Evolutionary conservation across 306 rosid species (phyloP).

Genomic region (Acacia melanoxylon): DNA sequence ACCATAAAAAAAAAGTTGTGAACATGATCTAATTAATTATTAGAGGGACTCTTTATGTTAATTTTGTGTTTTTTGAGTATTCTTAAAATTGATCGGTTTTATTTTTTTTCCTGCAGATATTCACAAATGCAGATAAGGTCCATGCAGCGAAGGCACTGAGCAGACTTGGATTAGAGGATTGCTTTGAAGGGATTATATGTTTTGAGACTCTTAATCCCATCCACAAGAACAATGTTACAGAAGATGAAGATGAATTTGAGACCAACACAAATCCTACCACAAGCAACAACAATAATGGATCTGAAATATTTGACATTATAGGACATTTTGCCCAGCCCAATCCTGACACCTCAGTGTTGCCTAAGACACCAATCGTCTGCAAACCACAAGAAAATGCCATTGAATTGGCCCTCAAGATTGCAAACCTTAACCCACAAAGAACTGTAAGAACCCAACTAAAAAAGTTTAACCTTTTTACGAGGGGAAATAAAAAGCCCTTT

Average conservation of each 20-base stretch:
- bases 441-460: slow-evolving; percentile 54
- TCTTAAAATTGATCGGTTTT: background rate
- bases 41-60: background rate
- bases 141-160: slow-evolving; percentile 76
- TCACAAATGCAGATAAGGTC: slow-evolving; percentile 87
- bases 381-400: slow-evolving; percentile 77
- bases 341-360: slow-evolving; percentile 43
- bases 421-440: slow-evolving; percentile 79
- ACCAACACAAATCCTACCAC: slow-evolving; percentile 1
- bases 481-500: background rate
- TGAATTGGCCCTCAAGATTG: slow-evolving; percentile 76
- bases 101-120: slow-evolving; percentile 50
- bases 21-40: background rate
- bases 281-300: slow-evolving; percentile 20
- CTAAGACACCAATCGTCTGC: slow-evolving; percentile 87
- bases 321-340: slow-evolving; percentile 63
- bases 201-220: slow-evolving; percentile 89
- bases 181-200: slow-evolving; percentile 91
- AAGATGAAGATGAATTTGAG: slow-evolving; percentile 52
- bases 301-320: slow-evolving; percentile 74
- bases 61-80: background rate
- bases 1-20: background rate
- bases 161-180: slow-evolving; percentile 88
- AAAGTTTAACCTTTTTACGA: slow-evolving; percentile 14
- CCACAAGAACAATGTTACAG: slow-evolving; percentile 52